phyloP scores from a whole-genome alignment of 352 stramenopile genomes.

The Phytophthora cactorum region DNA sequence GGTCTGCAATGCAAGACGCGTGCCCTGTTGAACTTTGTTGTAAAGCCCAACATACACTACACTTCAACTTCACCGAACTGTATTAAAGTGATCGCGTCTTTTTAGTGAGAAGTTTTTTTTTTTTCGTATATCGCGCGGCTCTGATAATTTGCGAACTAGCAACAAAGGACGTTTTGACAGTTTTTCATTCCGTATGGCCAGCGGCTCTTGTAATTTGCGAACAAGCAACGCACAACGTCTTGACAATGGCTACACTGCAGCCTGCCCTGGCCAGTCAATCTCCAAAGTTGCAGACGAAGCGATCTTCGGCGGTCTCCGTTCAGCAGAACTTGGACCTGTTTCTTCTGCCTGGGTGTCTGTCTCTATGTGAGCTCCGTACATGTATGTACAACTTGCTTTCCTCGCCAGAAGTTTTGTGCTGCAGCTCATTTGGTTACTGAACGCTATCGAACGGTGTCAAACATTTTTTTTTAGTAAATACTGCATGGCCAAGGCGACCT shows the following conservation, averaged over 20 bases:
- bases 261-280: conserved; percentile 34
- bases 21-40: no score
- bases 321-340: conserved; percentile 3
- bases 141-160: neutral
- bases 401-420: conserved; percentile 3
- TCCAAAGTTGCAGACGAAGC: conserved; percentile 13
- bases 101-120: neutral
- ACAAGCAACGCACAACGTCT: conserved; percentile 7
- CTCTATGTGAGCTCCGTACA: neutral
- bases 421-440: conserved; percentile 11
- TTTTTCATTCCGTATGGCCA: conserved; percentile 1
- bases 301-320: neutral
- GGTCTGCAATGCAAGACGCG: no score
- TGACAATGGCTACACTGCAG: conserved; percentile 2
- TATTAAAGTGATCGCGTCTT: no score
- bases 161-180: neutral
- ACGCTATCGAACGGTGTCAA: conserved; percentile 18
- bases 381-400: neutral
- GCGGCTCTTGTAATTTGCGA: conserved; percentile 9
- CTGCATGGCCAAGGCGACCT: conserved; percentile 10
- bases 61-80: neutral
- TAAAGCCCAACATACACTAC: neutral
- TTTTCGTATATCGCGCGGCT: neutral
- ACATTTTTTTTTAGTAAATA: conserved; percentile 39
- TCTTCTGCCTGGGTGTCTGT: conserved; percentile 13